Evolutionary conservation across 2,329 filamentous ascomycete genomes (phyloP), one percentile per base, ranked within the genome.

Genomic region (Neofusicoccum kwambonambiense): DNA sequence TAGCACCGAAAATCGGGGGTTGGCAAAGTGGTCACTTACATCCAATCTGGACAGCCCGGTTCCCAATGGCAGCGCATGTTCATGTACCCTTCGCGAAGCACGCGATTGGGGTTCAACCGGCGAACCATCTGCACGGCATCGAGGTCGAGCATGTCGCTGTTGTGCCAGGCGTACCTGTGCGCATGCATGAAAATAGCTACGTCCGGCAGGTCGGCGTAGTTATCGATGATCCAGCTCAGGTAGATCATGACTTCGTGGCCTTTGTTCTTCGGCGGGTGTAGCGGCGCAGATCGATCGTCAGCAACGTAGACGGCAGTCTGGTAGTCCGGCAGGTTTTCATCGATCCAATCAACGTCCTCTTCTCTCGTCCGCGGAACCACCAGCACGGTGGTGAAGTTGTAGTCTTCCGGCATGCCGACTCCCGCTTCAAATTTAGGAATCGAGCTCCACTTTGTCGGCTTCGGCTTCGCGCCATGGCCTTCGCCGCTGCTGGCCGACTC

Each of bases 201-300:
- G 62, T 87, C 85, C 2, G 85, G 82, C 3, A 89, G 80, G 3
- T 78, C 70, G 67, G 88, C 80, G 75, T 89, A 89, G 72, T 84
- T 81, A 71, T 87, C 85, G 69, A 87, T 82, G 69, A 89, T 82
- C 74, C 86, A 88, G 44, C 81, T 84, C 42, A 88, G 79, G 71
- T 89, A 89, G 7, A 86, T 82, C 76, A 86, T 84, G 39, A 84
- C 86, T 74, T 89, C 87, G 69, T 87, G 84, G 39, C 87, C 87
- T 73, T 87, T 87, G 70, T 86, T 85, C 64, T 81, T 79, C 0
- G 83, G 83, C 1, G 84, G 81, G 65, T 83, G 82, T 22, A 82
- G 76, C 13, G 74, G 71, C 3, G 82, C 82, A 1, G 70, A 72
- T 5, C 76, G 75, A 68, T 85, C 80, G 68, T 87, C 81, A 31